Base-by-base conservation (phyloP, 2,329 filamentous ascomycete species). In the Fusarium brachygibbosum region DNA sequence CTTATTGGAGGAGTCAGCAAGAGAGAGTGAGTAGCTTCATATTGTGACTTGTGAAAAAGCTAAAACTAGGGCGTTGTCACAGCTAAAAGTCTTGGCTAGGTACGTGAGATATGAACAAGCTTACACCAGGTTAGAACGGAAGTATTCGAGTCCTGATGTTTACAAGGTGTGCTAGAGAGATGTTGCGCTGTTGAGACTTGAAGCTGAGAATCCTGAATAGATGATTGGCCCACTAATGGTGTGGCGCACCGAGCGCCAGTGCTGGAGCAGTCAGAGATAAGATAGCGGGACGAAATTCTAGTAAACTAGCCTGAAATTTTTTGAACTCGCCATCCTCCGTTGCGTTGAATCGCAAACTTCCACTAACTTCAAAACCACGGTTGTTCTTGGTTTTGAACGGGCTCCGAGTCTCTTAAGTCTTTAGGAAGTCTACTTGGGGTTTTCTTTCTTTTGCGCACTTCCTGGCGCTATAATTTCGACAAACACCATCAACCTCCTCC, bases 271-370 rank as follows among this genome's bases (percentile, higher is more conserved):
- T 9, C 28, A 31, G 42, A 29, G 42, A 45, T 45, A 45, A 45
- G 40, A 49, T 49, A 21, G 21, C 45, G 31, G 32, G 29, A 49
- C 45, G 46, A 50, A 25, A 45, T 45, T 45, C 42, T 45, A 42
- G 42, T 19, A 45, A 45, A 51, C 23, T 44, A 21, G 32, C 41
- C 32, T 17, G 29, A 56, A 46, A 41, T 35, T 48, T 37, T 51
- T 52, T 52, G 31, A 19, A 44, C 31, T 35, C 46, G 19, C 32
- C 31, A 14, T 49, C 19, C 17, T 35, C 16, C 7, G 5, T 17
- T 19, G n/a, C n/a, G 17, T 19, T 25, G 17, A 34, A 19, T 50
- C 32, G 46, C 32, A 25, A 21, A 50, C 17, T 8, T 38, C 14
- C 23, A 50, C 46, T 21, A 50, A 50, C 46, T 35, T 35, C 31